Evolutionary conservation across 2,329 filamentous ascomycete species (phyloP).

Genomic region (Fusarium euwallaceae): DNA sequence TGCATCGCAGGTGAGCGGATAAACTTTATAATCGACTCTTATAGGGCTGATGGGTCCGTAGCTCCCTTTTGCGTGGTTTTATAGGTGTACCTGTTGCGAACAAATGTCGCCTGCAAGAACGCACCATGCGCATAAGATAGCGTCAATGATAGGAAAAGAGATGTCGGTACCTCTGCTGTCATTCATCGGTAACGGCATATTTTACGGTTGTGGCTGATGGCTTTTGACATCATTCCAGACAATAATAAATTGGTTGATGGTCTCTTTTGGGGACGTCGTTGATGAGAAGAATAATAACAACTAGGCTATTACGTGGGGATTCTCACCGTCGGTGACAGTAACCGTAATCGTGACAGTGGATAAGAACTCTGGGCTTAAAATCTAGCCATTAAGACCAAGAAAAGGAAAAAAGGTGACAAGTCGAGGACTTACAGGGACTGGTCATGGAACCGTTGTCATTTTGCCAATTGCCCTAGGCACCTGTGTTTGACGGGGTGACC

Average conservation of each 20-base stretch:
- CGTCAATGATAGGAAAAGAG: background rate
- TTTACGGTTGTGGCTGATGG: too few relatives aligned
- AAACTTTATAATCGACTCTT: background rate
- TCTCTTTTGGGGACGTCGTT: too few relatives aligned
- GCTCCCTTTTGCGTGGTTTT: background rate
- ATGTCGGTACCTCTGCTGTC: too few relatives aligned
- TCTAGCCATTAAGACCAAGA: background rate
- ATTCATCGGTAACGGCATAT: too few relatives aligned
- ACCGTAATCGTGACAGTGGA: background rate
- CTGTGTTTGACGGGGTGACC: background rate
- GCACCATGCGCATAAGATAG: background rate
- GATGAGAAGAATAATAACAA: too few relatives aligned
- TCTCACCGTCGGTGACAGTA: background rate
- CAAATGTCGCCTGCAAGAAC: background rate
- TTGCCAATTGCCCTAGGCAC: background rate
- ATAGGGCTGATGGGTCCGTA: background rate
- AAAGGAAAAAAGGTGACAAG: background rate
- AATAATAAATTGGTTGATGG: too few relatives aligned
- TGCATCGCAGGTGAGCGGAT: background rate
- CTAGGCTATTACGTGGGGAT: too few relatives aligned
- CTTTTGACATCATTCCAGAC: too few relatives aligned
- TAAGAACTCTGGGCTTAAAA: background rate
- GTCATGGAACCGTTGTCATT: background rate
- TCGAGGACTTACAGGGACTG: background rate
- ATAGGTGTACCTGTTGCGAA: background rate